These are phyloP conservation scores for Brasilioporus rufonigricans DNA, from an alignment of 768 basidiomycete genomes.

Conservation along the genomic window DNA sequence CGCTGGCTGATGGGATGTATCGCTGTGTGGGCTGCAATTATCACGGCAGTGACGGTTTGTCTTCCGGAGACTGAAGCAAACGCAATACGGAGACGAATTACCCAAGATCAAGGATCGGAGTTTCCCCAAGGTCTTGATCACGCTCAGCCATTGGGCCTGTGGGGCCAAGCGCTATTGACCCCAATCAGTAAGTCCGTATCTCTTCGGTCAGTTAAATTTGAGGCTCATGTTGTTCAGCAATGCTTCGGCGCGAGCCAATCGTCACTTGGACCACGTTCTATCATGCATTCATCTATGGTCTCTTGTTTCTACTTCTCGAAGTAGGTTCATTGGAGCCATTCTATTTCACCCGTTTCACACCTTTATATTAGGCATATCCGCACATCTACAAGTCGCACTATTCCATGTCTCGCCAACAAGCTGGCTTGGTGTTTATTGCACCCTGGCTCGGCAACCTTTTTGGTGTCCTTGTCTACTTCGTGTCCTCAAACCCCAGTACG, in stretches of 20 bases:
- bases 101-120: background rate
- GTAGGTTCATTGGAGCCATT: conserved; percentile 1
- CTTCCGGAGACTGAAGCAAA: conserved; percentile 23
- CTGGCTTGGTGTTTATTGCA: conserved; percentile 21
- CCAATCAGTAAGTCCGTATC: conserved; percentile 15
- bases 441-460: conserved; percentile 25
- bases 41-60: conserved; percentile 14
- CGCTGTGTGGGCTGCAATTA: conserved; percentile 16
- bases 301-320: conserved; percentile 27
- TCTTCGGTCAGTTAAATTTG: background rate
- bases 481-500: conserved; percentile 23
- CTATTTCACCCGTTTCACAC: background rate
- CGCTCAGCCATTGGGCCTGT: background rate
- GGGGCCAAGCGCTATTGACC: conserved; percentile 12
- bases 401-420: conserved; percentile 20
- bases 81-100: conserved; percentile 16
- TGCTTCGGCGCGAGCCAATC: conserved; percentile 24
- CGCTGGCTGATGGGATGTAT: conserved; percentile 23
- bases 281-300: conserved; percentile 25
- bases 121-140: background rate
- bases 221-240: conserved; percentile 2
- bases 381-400: conserved; percentile 21
- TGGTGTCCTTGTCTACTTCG: conserved; percentile 23
- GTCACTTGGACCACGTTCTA: conserved; percentile 24
- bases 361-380: conserved; percentile 15